Evolutionary conservation across 2,329 filamentous ascomycete species (phyloP).

Genomic region (Penicillium sp.): DNA sequence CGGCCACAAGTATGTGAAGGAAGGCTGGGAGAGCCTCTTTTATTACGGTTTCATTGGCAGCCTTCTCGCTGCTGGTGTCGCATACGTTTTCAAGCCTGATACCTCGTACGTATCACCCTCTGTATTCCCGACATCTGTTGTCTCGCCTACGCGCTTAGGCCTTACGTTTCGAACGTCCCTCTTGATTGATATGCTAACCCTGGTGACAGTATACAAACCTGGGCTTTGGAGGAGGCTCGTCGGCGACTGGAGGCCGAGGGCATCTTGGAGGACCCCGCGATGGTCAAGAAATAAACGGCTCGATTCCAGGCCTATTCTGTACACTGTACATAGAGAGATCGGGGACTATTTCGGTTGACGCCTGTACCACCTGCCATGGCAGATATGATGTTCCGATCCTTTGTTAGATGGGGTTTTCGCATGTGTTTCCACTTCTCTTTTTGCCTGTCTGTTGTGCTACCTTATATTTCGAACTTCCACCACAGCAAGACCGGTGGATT

Average conservation of each 20-base stretch:
- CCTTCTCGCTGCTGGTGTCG: constrained; percentile 67
- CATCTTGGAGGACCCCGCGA: constrained; percentile 73
- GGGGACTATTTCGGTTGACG: constrained; percentile 29
- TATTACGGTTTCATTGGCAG: constrained; percentile 80
- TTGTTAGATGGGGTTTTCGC: constrained; percentile 35
- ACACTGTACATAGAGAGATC: constrained; percentile 43
- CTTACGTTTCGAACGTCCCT: background rate
- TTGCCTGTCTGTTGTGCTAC: constrained; percentile 20
- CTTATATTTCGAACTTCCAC: constrained; percentile 17
- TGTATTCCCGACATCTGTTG: background rate
- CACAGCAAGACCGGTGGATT: constrained; percentile 18
- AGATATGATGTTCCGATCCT: constrained; percentile 30
- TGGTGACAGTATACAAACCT: constrained; percentile 82
- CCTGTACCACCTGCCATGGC: constrained; percentile 28
- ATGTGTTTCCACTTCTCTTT: constrained; percentile 29
- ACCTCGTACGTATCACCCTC: constrained; percentile 71
- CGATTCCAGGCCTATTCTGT: constrained; percentile 27
- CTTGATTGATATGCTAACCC: constrained; percentile 17
- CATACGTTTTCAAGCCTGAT: constrained; percentile 95
- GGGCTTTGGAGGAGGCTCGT: constrained; percentile 95
- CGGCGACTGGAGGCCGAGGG: constrained; percentile 94
- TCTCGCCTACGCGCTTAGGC: background rate
- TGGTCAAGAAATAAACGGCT: constrained; percentile 46
- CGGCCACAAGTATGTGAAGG: constrained; percentile 89
- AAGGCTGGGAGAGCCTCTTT: constrained; percentile 90